phyloP scores from a whole-genome alignment of 441 rosid species.

The Capsella rubella region DNA sequence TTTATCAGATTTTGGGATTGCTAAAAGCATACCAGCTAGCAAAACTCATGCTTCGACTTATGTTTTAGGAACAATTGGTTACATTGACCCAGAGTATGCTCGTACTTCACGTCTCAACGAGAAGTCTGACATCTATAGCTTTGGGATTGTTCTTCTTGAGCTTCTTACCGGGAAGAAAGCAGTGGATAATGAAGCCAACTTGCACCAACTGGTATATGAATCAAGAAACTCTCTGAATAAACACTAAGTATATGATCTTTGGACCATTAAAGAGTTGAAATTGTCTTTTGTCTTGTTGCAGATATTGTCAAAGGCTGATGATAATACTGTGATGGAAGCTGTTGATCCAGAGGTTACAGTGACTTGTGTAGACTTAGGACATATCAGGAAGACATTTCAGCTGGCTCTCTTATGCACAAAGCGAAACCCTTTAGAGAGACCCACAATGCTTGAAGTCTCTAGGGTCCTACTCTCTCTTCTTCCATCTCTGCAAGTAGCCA shows the following conservation, averaged over 20 bases:
- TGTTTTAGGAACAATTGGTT: slow-evolving; percentile 92
- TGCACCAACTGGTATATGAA: slow-evolving; percentile 81
- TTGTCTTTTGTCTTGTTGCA: slow-evolving; percentile 33
- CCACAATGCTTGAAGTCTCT: slow-evolving; percentile 88
- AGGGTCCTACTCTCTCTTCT: slow-evolving; percentile 73
- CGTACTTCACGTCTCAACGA: slow-evolving; percentile 84
- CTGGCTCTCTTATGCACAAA: slow-evolving; percentile 86
- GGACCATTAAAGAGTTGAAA: not conserved
- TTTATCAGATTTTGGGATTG: slow-evolving; percentile 95
- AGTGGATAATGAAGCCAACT: slow-evolving; percentile 83
- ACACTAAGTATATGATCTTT: slow-evolving; percentile 15
- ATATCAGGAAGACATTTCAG: slow-evolving; percentile 75
- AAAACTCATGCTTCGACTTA: slow-evolving; percentile 81
- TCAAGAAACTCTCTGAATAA: not conserved
- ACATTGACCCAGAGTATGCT: slow-evolving; percentile 97
- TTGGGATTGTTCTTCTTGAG: slow-evolving; percentile 93
- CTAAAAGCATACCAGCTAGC: slow-evolving; percentile 72
- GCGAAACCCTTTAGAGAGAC: slow-evolving; percentile 75
- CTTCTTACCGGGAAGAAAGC: slow-evolving; percentile 95
- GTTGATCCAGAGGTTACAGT: slow-evolving; percentile 88
- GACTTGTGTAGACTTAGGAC: slow-evolving; percentile 69
- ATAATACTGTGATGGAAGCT: slow-evolving; percentile 88
- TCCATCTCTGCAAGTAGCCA: slow-evolving; percentile 55
- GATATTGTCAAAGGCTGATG: slow-evolving; percentile 75
- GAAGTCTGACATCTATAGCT: slow-evolving; percentile 94